phyloP scores from a whole-genome alignment of 129 eudicot species.

The Arctium minus region DNA sequence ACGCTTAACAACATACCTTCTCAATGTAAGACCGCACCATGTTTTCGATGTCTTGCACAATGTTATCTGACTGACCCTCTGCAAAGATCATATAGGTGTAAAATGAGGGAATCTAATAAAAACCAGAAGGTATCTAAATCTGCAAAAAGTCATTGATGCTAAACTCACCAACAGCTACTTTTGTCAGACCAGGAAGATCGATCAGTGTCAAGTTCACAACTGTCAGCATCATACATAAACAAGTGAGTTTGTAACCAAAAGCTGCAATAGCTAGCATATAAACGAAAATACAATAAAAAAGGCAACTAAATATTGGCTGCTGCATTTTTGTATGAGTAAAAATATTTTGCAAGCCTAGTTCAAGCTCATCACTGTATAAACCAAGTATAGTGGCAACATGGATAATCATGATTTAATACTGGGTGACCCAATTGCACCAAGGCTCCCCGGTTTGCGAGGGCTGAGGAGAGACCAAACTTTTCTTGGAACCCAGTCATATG shows the following conservation, averaged over 20 bases:
- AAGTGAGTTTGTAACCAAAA: slow-evolving; percentile 17
- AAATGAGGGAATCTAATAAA: slow-evolving; percentile 8
- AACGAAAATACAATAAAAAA: neutral
- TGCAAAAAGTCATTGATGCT: neutral
- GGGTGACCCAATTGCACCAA: neutral
- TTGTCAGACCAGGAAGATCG: slow-evolving; percentile 99
- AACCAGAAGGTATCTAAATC: neutral
- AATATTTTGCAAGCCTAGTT: neutral
- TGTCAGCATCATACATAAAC: slow-evolving; percentile 40
- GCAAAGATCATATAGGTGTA: slow-evolving; percentile 9
- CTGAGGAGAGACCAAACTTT: neutral
- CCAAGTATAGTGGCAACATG: neutral
- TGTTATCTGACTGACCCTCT: slow-evolving; percentile 91
- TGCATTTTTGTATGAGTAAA: neutral
- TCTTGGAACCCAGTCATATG: neutral
- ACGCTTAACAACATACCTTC: slow-evolving; percentile 51
- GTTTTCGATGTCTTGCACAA: slow-evolving; percentile 86
- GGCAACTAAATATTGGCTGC: neutral
- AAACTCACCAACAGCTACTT: slow-evolving; percentile 94
- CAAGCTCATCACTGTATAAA: neutral
- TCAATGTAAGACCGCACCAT: slow-evolving; percentile 94
- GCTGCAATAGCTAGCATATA: slow-evolving; percentile 1
- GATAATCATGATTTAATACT: neutral
- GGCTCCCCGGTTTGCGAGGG: neutral
- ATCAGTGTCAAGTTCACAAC: slow-evolving; percentile 91